Percentiles rank a stretch among this genome's conserved stretches.
phyloP scores from a whole-genome alignment of 768 basidiomycete species.

The Lyophyllum atratum region DNA sequence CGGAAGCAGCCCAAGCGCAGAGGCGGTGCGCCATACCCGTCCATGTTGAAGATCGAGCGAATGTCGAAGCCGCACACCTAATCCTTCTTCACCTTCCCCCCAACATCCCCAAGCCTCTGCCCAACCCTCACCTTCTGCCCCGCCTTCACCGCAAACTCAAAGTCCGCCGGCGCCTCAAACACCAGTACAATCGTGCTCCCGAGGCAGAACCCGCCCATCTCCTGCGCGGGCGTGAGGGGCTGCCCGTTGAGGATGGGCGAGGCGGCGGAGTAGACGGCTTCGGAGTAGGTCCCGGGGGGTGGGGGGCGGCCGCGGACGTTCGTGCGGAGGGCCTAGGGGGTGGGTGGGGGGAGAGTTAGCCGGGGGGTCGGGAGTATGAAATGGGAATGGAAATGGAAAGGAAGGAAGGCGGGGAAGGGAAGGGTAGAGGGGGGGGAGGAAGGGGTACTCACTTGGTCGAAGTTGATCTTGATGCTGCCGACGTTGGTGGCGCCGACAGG shows the following conservation, averaged over 20 bases:
- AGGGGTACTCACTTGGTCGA: constrained; percentile 65
- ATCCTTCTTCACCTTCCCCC: constrained; percentile 27
- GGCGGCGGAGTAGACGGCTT: constrained; percentile 88
- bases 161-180: constrained; percentile 89
- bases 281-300: constrained; percentile 85
- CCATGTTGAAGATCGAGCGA: constrained; percentile 26
- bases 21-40: constrained; percentile 1
- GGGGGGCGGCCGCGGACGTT: constrained; percentile 76
- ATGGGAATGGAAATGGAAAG: background rate
- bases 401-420: constrained; percentile 3
- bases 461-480: constrained; percentile 94
- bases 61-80: constrained; percentile 1
- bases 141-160: constrained; percentile 73
- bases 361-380: background rate
- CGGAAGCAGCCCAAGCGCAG: background rate
- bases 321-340: constrained; percentile 78
- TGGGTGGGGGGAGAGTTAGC: background rate
- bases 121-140: constrained; percentile 91
- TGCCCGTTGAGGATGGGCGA: constrained; percentile 85
- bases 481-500: constrained; percentile 99
- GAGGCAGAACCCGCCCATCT: constrained; percentile 97
- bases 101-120: constrained; percentile 70
- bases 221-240: constrained; percentile 83
- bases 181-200: constrained; percentile 96
- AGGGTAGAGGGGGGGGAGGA: background rate